Base-by-base conservation (phyloP, 768 basidiomycete genomes). In the Tricholoma bakamatsutake region DNA sequence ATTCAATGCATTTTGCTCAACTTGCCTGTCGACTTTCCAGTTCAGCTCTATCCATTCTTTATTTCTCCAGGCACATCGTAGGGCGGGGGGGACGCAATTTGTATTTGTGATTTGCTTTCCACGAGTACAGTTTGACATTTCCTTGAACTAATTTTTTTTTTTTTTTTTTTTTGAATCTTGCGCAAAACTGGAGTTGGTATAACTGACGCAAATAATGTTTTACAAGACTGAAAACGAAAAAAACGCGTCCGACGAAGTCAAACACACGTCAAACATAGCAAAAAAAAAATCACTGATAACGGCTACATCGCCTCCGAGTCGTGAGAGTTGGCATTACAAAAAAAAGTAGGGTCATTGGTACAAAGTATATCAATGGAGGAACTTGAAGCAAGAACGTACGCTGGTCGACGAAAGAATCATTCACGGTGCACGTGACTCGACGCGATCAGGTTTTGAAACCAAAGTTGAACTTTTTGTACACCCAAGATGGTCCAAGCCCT, bases 21-120 rank as follows among this genome's bases (percentile, higher is more conserved):
- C 3, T n/a, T 11, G 9, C 27, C 34, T 45, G 21, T 59, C 58
- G 12, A 55, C 28, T 45, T 62, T n/a, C n/a, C n/a, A n/a, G n/a
- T n/a, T 48, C 2, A 57, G 39, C 34, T 61, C 60, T 3, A 57
- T 34, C 21, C 21, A 24, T 24, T 24, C 21, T 24, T 24, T 24
- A 24, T 46, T 55, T 59, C 18, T 62, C 51, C 3, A 50, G 55
- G n/a, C n/a, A n/a, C 33, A 45, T 15, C 53, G 59, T 21, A n/a
- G n/a, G 49, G 48, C 18, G 18, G 45, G 11, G 56, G 45, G 21
- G 49, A 57, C 17, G 48, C 50, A 21, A 57, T 51, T n/a, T 57
- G 39, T 42, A 24, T 51, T 59, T 62, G 43, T 62, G 61, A 34
- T 50, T 57, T 1, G 49, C 52, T 57, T 62, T 62, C 61, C 59